Evolutionary conservation across 2,329 filamentous ascomycete species (phyloP), one percentile per base, ranked within the genome.

Genomic region (Aspergillus udagawae): DNA sequence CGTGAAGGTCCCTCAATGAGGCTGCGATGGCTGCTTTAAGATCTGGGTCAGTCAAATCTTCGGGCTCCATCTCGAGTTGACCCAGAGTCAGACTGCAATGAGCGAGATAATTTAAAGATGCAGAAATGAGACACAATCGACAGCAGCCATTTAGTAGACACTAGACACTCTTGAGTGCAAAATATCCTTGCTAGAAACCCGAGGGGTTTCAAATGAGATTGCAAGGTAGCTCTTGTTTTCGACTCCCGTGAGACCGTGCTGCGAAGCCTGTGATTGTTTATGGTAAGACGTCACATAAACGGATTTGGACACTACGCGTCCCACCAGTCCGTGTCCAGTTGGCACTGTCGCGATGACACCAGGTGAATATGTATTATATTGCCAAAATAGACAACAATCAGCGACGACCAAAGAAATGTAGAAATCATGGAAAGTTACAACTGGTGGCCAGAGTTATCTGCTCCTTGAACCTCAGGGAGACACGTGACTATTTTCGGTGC

Each of bases 21-120:
- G 63, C 55, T 29, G 60, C 63, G 42, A 67, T 61, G 14, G 65
- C 65, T 8, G 55, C 58, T 29, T 52, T 62, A n/a, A 71, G 55
- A 7, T 67, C 65, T 41, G 65, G 63, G 27, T 69, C 68, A 12
- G 66, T 59, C 23, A 52, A 17, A 25, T 63, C 57, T 27, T 45
- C 49, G 45, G 52, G 21, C 14, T 55, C 51, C 58, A 60, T 60
- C 17, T 42, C 23, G 29, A 41, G 35, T 8, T 35, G 23, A 41
- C 17, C 6, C 9, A 12, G 29, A n/a, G 21, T 28, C n/a, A 25
- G 29, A 23, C 5, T 25, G 27, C 5, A n/a, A 41, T 35, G 32
- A 32, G 14, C 29, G 28, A 14, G 23, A 27, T 25, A 20, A 41
- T n/a, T 41, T 20, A 23, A n/a, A 8, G 28, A 12, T 35, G n/a